Evolutionary conservation across 495 filamentous ascomycete genomes (phyloP).

Genomic region (Penicillium lividum): DNA sequence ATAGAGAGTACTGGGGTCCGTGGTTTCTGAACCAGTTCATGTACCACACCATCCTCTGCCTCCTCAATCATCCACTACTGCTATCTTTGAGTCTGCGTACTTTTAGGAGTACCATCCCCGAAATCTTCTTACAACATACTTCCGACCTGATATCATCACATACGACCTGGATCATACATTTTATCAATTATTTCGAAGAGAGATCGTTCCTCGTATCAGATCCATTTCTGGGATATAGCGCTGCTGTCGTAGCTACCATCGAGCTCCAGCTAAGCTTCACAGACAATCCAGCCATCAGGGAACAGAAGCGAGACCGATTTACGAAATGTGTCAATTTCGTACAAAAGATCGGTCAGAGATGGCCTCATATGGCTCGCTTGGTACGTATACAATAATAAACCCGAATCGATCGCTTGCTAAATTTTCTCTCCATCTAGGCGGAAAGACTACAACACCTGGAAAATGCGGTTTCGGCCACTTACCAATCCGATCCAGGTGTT

Average conservation of each 20-base stretch:
- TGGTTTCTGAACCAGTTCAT: slow-evolving; percentile 52
- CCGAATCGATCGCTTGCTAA: neutral
- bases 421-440: slow-evolving; percentile 27
- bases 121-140: slow-evolving; percentile 52
- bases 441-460: slow-evolving; percentile 43
- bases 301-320: slow-evolving; percentile 47
- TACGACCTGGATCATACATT: slow-evolving; percentile 51
- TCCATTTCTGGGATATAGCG: slow-evolving; percentile 50
- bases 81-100: slow-evolving; percentile 48
- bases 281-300: slow-evolving; percentile 35
- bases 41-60: slow-evolving; percentile 51
- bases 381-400: slow-evolving; percentile 21
- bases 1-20: slow-evolving; percentile 48
- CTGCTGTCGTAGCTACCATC: slow-evolving; percentile 51
- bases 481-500: slow-evolving; percentile 38
- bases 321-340: slow-evolving; percentile 50
- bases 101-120: slow-evolving; percentile 47
- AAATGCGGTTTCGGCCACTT: slow-evolving; percentile 48
- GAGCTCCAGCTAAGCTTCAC: slow-evolving; percentile 51
- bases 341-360: slow-evolving; percentile 38
- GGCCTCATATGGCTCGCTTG: slow-evolving; percentile 51
- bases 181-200: slow-evolving; percentile 48
- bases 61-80: slow-evolving; percentile 50
- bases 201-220: slow-evolving; percentile 46
- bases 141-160: slow-evolving; percentile 49